Evolutionary conservation across 164 flowering plant species (phyloP).

Genomic region (Pachysandra terminalis): DNA sequence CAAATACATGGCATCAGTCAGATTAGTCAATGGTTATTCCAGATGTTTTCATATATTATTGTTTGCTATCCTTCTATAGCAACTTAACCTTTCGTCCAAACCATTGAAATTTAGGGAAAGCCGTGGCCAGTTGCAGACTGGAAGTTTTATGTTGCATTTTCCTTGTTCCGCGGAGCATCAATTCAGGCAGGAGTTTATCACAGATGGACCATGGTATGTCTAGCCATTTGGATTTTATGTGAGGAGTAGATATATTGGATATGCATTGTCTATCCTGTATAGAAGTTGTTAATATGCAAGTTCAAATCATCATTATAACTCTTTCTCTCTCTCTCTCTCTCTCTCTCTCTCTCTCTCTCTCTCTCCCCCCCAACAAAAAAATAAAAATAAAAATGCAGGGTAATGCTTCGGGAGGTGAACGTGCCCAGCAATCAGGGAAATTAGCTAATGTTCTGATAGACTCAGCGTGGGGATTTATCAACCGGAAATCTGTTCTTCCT

Average conservation of each 20-base stretch:
- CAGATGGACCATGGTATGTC: slow-evolving; percentile 74
- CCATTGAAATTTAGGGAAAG: slow-evolving; percentile 52
- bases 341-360: too few species aligned
- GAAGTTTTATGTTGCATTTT: slow-evolving; percentile 89
- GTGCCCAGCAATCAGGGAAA: slow-evolving; percentile 58
- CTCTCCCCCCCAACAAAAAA: too few species aligned
- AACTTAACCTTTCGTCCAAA: slow-evolving; percentile 4
- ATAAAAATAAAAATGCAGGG: slow-evolving; percentile 59
- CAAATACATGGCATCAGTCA: neutral
- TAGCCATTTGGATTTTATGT: neutral
- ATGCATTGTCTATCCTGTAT: neutral
- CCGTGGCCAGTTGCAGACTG: slow-evolving; percentile 81
- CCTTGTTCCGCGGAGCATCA: slow-evolving; percentile 73
- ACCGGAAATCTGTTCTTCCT: slow-evolving; percentile 61
- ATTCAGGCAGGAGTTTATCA: slow-evolving; percentile 60
- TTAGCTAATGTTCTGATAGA: slow-evolving; percentile 55
- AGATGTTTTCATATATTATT: neutral
- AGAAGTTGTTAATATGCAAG: neutral
- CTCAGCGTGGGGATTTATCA: slow-evolving; percentile 60
- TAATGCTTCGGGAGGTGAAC: slow-evolving; percentile 97
- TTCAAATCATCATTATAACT: too few species aligned
- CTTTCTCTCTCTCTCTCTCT: too few species aligned
- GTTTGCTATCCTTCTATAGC: neutral
- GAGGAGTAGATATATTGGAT: neutral
- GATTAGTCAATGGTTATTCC: neutral